These are phyloP conservation scores for Ilyonectria robusta DNA, from an alignment of 2,329 filamentous ascomycete genomes.

Conservation along the genomic window DNA sequence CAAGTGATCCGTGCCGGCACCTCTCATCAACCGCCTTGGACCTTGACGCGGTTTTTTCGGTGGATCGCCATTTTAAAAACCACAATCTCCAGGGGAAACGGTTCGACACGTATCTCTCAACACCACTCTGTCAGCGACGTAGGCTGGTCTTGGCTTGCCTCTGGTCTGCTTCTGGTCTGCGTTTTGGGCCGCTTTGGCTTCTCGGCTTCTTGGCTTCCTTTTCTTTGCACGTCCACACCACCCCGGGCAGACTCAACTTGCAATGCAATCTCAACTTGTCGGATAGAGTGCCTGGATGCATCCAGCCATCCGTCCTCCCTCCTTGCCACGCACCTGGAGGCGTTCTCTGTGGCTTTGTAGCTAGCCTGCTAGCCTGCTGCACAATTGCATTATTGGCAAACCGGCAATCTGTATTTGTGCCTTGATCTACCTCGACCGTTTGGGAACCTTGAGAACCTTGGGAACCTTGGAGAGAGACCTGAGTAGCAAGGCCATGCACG, in stretches of 20 bases:
- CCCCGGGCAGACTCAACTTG: conserved; percentile 19
- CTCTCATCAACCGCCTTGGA: conserved; percentile 42
- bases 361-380: not conserved
- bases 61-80: conserved; percentile 46
- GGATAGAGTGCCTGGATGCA: conserved; percentile 11
- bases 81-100: conserved; percentile 39
- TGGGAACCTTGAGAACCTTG: not conserved
- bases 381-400: conserved; percentile 9
- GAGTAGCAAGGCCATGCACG: conserved; percentile 32
- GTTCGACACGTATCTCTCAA: conserved; percentile 40
- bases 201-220: conserved; percentile 24
- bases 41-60: conserved; percentile 33
- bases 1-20: conserved; percentile 42
- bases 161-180: conserved; percentile 8
- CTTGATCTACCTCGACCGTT: conserved; percentile 7
- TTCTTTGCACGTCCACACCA: conserved; percentile 23
- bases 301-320: conserved; percentile 1
- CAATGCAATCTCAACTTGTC: conserved; percentile 22
- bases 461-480: not conserved
- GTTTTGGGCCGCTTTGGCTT: conserved; percentile 22
- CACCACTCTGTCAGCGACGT: conserved; percentile 22
- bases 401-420: conserved; percentile 10
- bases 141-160: conserved; percentile 19
- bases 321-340: not conserved
- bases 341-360: not conserved